A percentile compares a stretch with the other conserved stretches of the same genome.
Evolutionary conservation across 345 rosid genomes (phyloP).

Genomic region (Melaleuca alternifolia): DNA sequence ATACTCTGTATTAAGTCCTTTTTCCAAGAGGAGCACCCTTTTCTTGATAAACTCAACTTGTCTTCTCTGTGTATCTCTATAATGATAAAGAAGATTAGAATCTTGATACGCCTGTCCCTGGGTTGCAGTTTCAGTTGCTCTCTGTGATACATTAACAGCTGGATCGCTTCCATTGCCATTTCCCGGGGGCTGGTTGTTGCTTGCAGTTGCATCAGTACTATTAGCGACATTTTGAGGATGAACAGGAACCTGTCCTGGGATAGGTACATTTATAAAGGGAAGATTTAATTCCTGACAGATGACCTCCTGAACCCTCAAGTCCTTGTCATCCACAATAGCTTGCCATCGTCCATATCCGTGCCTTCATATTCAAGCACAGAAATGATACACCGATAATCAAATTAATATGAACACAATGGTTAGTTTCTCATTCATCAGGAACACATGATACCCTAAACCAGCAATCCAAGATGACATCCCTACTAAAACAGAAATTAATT

Average conservation of each 20-base stretch:
- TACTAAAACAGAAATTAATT: background rate
- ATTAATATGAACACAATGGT: background rate
- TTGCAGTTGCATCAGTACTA: slow-evolving; percentile 33
- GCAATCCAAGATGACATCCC: background rate
- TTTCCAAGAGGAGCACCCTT: slow-evolving; percentile 87
- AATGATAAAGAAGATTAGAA: slow-evolving; percentile 43
- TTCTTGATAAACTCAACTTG: slow-evolving; percentile 94
- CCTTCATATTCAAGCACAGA: slow-evolving; percentile 27
- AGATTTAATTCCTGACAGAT: slow-evolving; percentile 88
- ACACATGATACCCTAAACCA: background rate
- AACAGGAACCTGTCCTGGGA: slow-evolving; percentile 50
- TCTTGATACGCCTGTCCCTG: slow-evolving; percentile 40
- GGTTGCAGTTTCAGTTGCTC: slow-evolving; percentile 29
- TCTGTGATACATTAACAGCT: slow-evolving; percentile 35
- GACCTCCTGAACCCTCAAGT: slow-evolving; percentile 70
- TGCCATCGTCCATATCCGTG: slow-evolving; percentile 99
- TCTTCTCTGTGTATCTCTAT: slow-evolving; percentile 87
- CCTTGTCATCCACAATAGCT: slow-evolving; percentile 96
- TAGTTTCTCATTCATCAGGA: background rate
- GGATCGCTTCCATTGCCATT: slow-evolving; percentile 34
- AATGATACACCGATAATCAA: background rate
- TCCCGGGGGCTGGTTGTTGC: slow-evolving; percentile 38
- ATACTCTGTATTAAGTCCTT: slow-evolving; percentile 63
- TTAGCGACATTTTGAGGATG: slow-evolving; percentile 61
- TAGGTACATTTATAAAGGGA: slow-evolving; percentile 58